A percentile compares a stretch with the other conserved stretches of the same genome.
Conservation (phyloP, 2,329 filamentous ascomycete genomes). For the Penicillium sp. region DNA sequence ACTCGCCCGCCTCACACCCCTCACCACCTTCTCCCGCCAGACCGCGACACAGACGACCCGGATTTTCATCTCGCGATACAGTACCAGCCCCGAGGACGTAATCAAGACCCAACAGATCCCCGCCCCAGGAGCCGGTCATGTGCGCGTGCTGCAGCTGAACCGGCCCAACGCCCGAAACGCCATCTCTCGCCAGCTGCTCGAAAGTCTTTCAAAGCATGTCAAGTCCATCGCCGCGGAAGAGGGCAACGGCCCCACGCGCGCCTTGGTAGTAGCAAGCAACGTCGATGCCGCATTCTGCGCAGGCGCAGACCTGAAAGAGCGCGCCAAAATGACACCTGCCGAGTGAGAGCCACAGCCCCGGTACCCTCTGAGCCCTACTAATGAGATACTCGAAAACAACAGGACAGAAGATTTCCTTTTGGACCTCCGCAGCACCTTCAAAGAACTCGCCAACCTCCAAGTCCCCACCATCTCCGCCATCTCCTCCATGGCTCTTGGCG, state of each 20-base stretch:
- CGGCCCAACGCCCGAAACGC: conserved; percentile 84
- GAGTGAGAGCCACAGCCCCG: conserved; percentile 59
- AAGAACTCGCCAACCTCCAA: conserved; percentile 69
- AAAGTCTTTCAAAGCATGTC: conserved; percentile 70
- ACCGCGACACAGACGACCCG: conserved; percentile 22
- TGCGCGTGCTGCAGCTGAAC: conserved; percentile 86
- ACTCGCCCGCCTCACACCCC: conserved; percentile 27
- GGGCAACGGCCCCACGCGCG: conserved; percentile 65
- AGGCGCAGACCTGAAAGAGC: conserved; percentile 90
- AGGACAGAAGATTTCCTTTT: conserved; percentile 79
- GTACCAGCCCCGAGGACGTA: conserved; percentile 36
- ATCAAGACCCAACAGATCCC: conserved; percentile 73
- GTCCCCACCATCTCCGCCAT: conserved; percentile 90
- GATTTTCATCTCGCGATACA: conserved; percentile 35
- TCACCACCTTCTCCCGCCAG: conserved; percentile 16
- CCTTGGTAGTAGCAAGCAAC: conserved; percentile 79
- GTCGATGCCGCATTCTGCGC: conserved; percentile 90
- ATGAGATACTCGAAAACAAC: conserved; percentile 6
- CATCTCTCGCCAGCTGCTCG: conserved; percentile 76
- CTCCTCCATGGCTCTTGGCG: conserved; percentile 82
- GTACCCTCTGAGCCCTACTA: background rate
- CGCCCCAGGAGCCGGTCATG: conserved; percentile 76
- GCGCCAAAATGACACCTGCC: conserved; percentile 70
- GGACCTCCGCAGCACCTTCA: conserved; percentile 74
- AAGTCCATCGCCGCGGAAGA: conserved; percentile 66